Evolutionary conservation across 1,284 basidiomycete genomes (phyloP).

Genomic region (Puccinia horiana): DNA sequence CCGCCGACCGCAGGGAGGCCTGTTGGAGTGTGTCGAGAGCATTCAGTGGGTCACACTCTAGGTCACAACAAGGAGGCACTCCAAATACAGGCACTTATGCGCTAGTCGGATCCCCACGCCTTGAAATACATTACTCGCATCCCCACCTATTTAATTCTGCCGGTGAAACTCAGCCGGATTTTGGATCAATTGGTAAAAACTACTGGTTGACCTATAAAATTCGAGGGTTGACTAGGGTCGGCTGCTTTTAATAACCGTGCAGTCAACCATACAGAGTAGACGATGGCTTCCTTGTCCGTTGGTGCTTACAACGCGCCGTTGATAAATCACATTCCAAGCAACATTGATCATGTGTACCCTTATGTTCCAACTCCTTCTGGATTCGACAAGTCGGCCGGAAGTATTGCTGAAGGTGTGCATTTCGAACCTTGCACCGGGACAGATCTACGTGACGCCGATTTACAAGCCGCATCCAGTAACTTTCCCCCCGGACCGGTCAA

Average conservation of each 20-base stretch:
- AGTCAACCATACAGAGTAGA: not conserved
- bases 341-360: not conserved
- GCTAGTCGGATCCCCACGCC: too few relatives aligned
- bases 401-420: not conserved
- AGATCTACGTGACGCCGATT: not conserved
- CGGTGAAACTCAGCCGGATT: too few relatives aligned
- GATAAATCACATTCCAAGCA: not conserved
- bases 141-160: too few relatives aligned
- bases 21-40: too few relatives aligned
- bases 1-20: too few relatives aligned
- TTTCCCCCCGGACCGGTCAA: not conserved
- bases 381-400: not conserved
- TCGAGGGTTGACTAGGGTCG: not conserved
- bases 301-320: not conserved
- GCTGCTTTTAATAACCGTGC: not conserved
- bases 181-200: too few relatives aligned
- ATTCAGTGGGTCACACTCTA: too few relatives aligned
- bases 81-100: too few relatives aligned
- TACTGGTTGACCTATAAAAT: not conserved
- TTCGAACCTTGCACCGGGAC: not conserved
- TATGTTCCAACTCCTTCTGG: not conserved
- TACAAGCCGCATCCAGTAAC: not conserved
- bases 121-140: too few relatives aligned
- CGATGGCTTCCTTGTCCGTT: not conserved
- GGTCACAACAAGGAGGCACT: too few relatives aligned